Evolutionary conservation across 2,329 filamentous ascomycete genomes (phyloP).

Genomic region (Graphiopsis chlorocephala): DNA sequence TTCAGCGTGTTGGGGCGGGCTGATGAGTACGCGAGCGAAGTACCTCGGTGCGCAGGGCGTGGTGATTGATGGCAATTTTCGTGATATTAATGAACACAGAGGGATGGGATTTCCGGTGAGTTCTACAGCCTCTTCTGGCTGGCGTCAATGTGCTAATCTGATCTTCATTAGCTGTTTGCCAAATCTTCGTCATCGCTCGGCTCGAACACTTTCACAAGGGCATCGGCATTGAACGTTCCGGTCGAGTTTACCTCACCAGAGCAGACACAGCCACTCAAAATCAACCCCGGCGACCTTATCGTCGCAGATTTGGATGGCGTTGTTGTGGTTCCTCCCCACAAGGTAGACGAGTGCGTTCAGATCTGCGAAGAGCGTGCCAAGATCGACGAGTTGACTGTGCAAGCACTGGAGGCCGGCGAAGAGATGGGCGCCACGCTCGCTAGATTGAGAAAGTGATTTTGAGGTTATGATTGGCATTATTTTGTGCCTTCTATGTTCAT

Average conservation of each 20-base stretch:
- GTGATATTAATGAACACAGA: conserved; percentile 45
- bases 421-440: conserved; percentile 38
- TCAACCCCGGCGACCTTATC: conserved; percentile 38
- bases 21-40: conserved; percentile 40
- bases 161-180: conserved; percentile 31
- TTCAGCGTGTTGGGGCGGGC: conserved; percentile 40
- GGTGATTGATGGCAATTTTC: conserved; percentile 40
- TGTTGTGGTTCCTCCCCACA: conserved; percentile 25
- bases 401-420: conserved; percentile 32
- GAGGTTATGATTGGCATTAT: neutral
- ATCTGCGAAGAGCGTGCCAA: conserved; percentile 35
- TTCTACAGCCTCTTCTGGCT: neutral
- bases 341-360: conserved; percentile 32
- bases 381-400: conserved; percentile 37
- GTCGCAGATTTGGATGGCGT: conserved; percentile 37
- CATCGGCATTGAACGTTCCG: conserved; percentile 36
- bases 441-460: conserved; percentile 32
- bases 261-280: conserved; percentile 19
- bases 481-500: neutral
- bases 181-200: conserved; percentile 34
- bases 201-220: conserved; percentile 36
- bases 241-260: conserved; percentile 30
- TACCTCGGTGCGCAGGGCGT: conserved; percentile 37
- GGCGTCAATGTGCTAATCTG: conserved; percentile 1
- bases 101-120: conserved; percentile 46